Base-by-base conservation (phyloP, 139 green algal species). In the Chlamydomonas incerta region DNA sequence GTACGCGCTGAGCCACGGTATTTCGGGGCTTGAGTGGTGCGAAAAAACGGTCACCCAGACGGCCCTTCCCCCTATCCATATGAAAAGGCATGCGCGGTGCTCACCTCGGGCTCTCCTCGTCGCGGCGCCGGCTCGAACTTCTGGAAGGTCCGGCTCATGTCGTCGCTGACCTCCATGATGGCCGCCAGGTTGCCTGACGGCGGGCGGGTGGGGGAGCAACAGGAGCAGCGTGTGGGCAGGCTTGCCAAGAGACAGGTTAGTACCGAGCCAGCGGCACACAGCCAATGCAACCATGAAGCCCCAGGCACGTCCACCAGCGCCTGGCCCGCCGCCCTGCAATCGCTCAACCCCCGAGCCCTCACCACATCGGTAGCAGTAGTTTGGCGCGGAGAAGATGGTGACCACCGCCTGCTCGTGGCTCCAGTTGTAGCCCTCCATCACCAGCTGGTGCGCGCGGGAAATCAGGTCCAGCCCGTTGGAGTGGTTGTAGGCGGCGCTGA, bases 391-490 rank as follows among this genome's bases (percentile, higher is more conserved):
- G 94, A 99, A 99, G 37, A 99, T 98, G 31, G 98, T 99, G 24
- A 99, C 98, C 34, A 99, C 96, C 73, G 96, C 96, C 76, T 98
- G 92, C 55, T 99, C 97, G 88, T 99, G 97, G 69, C 88, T 95
- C 96, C 96, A 98, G 91, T 98, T 97, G 92, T 97, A 99, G 11
- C 97, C 97, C 88, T 99, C 96, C 97, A 99, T 99, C 23, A 99
- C 98, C 57, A 99, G 95, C 93, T 99, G 98, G 90, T 99, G 98
- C n/a, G 98, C 98, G 5, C 98, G 91, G 11, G 95, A 94, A 52
- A 99, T 95, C 26, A 99, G 92, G n/a, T 94, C 96, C 60, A 99
- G 90, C 0, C 94, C 95, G 89, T 99, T 99, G 85, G 94, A 95
- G 89, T 99, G 96, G 90, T 98, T 99, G 95, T 99, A 99, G 87